Conservation (phyloP, 208 protist genomes). For the Lotmaria passim region DNA sequence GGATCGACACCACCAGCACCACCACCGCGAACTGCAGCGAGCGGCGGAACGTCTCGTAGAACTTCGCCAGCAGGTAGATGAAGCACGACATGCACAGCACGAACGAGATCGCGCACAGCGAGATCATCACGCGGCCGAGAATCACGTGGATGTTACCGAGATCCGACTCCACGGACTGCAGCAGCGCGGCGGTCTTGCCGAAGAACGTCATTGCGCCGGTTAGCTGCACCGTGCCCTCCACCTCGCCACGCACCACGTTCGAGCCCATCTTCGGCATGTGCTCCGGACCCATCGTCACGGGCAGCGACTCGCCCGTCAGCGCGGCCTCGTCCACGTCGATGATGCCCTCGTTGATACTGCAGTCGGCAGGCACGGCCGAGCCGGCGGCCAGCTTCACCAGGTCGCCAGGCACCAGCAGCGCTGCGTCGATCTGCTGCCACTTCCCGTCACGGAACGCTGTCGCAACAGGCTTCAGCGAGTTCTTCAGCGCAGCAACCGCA, state of each 20-base stretch:
- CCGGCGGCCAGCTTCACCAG: conserved; percentile 91
- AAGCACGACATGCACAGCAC: conserved; percentile 78
- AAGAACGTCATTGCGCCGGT: conserved; percentile 95
- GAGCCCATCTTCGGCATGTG: conserved; percentile 94
- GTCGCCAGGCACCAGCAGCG: conserved; percentile 94
- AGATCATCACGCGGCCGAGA: conserved; percentile 70
- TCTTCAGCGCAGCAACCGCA: conserved; percentile 92
- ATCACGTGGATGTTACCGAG: conserved; percentile 76
- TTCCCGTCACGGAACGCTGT: conserved; percentile 83
- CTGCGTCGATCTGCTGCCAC: conserved; percentile 81
- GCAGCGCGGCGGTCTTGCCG: conserved; percentile 91
- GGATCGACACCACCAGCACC: conserved; percentile 95
- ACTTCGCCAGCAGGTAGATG: conserved; percentile 78
- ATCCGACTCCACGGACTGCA: conserved; percentile 84
- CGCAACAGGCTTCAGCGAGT: conserved; percentile 81
- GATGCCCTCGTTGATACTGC: conserved; percentile 82
- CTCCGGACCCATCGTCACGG: conserved; percentile 86
- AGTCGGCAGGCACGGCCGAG: conserved; percentile 94
- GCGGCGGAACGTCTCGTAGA: conserved; percentile 63
- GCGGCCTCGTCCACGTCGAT: conserved; percentile 95
- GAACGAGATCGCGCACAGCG: conserved; percentile 63
- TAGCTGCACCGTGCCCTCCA: conserved; percentile 78
- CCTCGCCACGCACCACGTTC: conserved; percentile 80
- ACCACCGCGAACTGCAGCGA: conserved; percentile 83
- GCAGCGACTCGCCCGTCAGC: conserved; percentile 96